Base-by-base conservation (phyloP, 768 basidiomycete species). In the Leccinum disarticulatum region DNA sequence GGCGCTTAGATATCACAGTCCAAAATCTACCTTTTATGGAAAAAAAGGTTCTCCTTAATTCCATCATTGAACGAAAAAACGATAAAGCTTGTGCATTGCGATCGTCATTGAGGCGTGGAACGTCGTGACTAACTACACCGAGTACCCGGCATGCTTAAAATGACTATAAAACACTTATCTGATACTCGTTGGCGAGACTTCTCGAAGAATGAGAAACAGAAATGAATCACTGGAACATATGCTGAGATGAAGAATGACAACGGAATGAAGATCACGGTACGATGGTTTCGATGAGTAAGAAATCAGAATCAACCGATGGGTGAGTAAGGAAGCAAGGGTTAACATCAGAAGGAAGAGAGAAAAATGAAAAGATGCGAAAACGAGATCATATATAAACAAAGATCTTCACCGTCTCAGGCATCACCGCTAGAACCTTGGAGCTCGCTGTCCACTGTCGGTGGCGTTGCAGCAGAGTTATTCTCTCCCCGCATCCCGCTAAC, bases 391-490 rank as follows among this genome's bases (percentile, higher is more conserved):
- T n/a, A 56, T n/a, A 47, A 22, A 62, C n/a, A 33, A 36, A 50
- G 28, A 50, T 50, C 31, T 47, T 57, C n/a, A 3, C 54, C 57
- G 9, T 36, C 36, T 57, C 60, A 71, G 35, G 57, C 56, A 31
- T 65, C 65, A 13, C 52, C 33, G 15, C 59, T 54, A 15, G 56
- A 47, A 14, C 35, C 55, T 27, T 58, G 70, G 3, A 53, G 60
- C 15, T 65, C 68, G 6, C 33, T 22, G 17, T 66, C 70, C 41
- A 60, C 54, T 15, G 59, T 61, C 72, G 61, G 76, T 63, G 67
- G 80, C 79, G 70, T 77, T 77, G 71, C 79, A 7, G 30, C 41
- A 13, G 54, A 50, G 49, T 53, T 41, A 11, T 43, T 64, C 36
- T 70, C 66, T 15, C 56, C 70, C 41, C 70, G 82, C 54, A 3